Percentiles rank a stretch among this genome's conserved stretches.
Conservation (phyloP, 768 basidiomycete species). For the Symmetrospora coprosmae region DNA sequence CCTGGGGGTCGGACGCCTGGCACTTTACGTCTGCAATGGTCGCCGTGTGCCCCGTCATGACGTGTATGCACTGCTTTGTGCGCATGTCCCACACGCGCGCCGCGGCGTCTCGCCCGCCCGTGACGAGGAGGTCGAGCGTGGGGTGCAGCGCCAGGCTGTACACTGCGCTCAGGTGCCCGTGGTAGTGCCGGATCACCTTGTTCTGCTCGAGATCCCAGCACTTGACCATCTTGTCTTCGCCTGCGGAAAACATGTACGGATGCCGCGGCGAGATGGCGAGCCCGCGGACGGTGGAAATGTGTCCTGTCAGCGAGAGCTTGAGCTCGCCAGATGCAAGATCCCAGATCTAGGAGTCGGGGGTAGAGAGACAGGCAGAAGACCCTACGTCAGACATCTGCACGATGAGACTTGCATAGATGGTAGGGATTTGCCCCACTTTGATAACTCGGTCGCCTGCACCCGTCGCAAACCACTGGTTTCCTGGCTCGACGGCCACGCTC, state of each 20-base stretch:
- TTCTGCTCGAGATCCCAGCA: slow-evolving; percentile 99
- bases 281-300: slow-evolving; percentile 91
- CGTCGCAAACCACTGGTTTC: slow-evolving; percentile 96
- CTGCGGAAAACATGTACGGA: slow-evolving; percentile 93
- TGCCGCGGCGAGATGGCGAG: slow-evolving; percentile 81
- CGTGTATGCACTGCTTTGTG: slow-evolving; percentile 87
- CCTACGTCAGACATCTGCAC: not conserved
- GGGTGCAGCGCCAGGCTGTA: slow-evolving; percentile 83
- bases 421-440: too few relatives aligned
- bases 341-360: slow-evolving; percentile 52
- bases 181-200: slow-evolving; percentile 97
- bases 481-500: slow-evolving; percentile 88
- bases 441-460: slow-evolving; percentile 96
- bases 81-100: slow-evolving; percentile 98
- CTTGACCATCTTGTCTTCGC: slow-evolving; percentile 99
- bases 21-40: slow-evolving; percentile 92
- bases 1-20: slow-evolving; percentile 93
- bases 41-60: slow-evolving; percentile 79
- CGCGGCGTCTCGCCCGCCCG: slow-evolving; percentile 86
- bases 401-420: not conserved
- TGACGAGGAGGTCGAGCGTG: slow-evolving; percentile 87
- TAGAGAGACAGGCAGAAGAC: not conserved
- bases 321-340: slow-evolving; percentile 93
- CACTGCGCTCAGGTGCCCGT: slow-evolving; percentile 96
- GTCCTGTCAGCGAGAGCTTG: slow-evolving; percentile 89